A percentile compares a stretch with the other conserved stretches of the same genome.
These are phyloP conservation scores for Trichoderma brevicompactum DNA, from an alignment of 2,329 filamentous ascomycete species.

Conservation along the genomic window DNA sequence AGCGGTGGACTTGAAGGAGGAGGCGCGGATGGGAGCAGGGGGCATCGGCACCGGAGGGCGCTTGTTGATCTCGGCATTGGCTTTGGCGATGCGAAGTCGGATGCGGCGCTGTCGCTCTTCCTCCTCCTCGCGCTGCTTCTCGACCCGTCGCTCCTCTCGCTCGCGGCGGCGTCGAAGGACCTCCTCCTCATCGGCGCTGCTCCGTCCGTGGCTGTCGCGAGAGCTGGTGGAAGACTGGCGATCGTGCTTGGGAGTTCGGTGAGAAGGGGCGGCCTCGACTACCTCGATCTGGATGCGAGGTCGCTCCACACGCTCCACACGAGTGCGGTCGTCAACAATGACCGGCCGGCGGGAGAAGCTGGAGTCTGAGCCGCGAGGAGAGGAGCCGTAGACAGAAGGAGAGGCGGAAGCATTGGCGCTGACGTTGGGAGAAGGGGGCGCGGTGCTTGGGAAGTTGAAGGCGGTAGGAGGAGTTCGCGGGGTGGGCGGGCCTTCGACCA, in stretches of 20 bases:
- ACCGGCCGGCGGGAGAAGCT: constrained; percentile 40
- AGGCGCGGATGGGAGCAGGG: constrained; percentile 33
- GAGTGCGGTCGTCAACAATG: constrained; percentile 46
- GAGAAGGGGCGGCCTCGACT: constrained; percentile 37
- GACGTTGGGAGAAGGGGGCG: constrained; percentile 47
- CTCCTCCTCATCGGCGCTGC: constrained; percentile 38
- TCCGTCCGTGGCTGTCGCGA: constrained; percentile 40
- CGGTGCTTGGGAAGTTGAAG: constrained; percentile 47
- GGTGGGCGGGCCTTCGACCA: constrained; percentile 52
- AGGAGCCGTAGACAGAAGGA: constrained; percentile 33
- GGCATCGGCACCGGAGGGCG: constrained; percentile 42
- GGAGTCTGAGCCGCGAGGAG: constrained; percentile 32
- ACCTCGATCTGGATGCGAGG: constrained; percentile 46
- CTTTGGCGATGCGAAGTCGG: constrained; percentile 45
- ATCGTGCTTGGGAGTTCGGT: constrained; percentile 40
- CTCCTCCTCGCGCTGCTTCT: constrained; percentile 37
- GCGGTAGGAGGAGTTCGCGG: constrained; percentile 53
- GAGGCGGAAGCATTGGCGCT: constrained; percentile 36
- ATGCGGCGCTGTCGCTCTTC: constrained; percentile 37
- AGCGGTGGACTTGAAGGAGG: constrained; percentile 36
- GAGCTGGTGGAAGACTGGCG: constrained; percentile 46
- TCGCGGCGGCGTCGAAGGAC: constrained; percentile 35
- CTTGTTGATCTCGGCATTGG: constrained; percentile 49
- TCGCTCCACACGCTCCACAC: constrained; percentile 29
- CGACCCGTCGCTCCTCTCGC: constrained; percentile 34